Base-by-base conservation (phyloP, 768 basidiomycete species). In the Crucibulum laeve region DNA sequence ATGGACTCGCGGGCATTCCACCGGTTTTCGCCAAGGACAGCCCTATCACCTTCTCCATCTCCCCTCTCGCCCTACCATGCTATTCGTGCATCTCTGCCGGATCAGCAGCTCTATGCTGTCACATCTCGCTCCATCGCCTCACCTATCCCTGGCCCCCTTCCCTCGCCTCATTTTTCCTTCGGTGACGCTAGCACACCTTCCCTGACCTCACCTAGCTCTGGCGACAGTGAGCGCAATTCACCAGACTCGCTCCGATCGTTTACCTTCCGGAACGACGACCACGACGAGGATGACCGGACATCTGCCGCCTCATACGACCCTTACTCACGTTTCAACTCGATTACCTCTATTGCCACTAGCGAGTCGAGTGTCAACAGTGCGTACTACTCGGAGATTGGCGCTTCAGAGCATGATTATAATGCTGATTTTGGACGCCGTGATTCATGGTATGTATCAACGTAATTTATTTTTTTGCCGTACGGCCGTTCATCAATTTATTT, bases 161-260 rank as follows among this genome's bases (percentile, higher is more conserved):
- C 82, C 1, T 69, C 71, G 4, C 79, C 79, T 30, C 74, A 73
- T 43, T 84, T 79, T 65, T 78, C 78, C 36, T 84, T 84, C 50
- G 82, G 82, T 45, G 71, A 73, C 7, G 76, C 82, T 22, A 76
- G 67, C 39, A 73, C 73, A 2, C 67, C 75, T 0, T 68, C 76
- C 2, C 68, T 74, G 50, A 58, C 68, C 14, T 78, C 79, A 13
- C 70, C 74, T 10, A 66, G 67, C 38, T 74, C 77, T 3, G 63
- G 63, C 4, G 73, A 70, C 44, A 71, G 73, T 43, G 80, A 82
- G 39, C 67, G 71, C 38, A 71, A 71, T 38, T 80, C 81, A 6
- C 79, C 81, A 3, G 79, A 80, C 43, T 69, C 70, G 23, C 56
- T 68, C 21, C 58, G 62, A 40, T 70, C 72, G 1, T 77, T 73